Percentiles rank a stretch among this genome's conserved stretches.
phyloP scores from a whole-genome alignment of 2,329 filamentous ascomycete species.

The Epichloe hybrida region DNA sequence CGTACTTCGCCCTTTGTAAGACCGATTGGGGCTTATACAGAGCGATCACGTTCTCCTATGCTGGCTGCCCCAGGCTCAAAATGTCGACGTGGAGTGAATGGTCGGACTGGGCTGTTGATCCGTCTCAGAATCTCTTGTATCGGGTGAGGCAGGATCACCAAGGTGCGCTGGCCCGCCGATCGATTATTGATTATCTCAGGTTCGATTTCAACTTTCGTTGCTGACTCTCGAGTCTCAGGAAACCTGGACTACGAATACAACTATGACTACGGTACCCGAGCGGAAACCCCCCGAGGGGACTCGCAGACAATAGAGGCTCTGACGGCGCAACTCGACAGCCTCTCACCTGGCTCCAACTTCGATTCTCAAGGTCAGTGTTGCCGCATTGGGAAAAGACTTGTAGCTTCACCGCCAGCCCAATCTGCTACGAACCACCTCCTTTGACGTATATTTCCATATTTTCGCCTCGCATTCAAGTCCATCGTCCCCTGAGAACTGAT shows the following conservation, averaged over 20 bases:
- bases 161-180: background rate
- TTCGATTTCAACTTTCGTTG: background rate
- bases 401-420: background rate
- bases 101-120: constrained; percentile 15
- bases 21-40: constrained; percentile 1
- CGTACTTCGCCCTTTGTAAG: background rate
- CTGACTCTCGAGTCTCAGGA: background rate
- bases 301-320: background rate
- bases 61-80: background rate
- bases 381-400: background rate
- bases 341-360: constrained; percentile 2
- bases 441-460: background rate
- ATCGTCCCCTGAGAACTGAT: background rate
- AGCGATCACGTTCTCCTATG: background rate
- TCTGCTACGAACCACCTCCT: background rate
- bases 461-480: background rate
- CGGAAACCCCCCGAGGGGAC: constrained; percentile 1
- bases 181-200: background rate
- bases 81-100: constrained; percentile 12
- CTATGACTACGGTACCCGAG: background rate
- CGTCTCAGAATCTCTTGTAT: constrained; percentile 8
- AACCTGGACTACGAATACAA: constrained; percentile 2
- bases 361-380: constrained; percentile 1
- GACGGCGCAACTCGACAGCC: background rate
- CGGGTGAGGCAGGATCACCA: constrained; percentile 12